A percentile compares a stretch with the other conserved stretches of the same genome.
phyloP scores from a whole-genome alignment of 1,139 yeast species.

The Blastobotrys indianensis region DNA sequence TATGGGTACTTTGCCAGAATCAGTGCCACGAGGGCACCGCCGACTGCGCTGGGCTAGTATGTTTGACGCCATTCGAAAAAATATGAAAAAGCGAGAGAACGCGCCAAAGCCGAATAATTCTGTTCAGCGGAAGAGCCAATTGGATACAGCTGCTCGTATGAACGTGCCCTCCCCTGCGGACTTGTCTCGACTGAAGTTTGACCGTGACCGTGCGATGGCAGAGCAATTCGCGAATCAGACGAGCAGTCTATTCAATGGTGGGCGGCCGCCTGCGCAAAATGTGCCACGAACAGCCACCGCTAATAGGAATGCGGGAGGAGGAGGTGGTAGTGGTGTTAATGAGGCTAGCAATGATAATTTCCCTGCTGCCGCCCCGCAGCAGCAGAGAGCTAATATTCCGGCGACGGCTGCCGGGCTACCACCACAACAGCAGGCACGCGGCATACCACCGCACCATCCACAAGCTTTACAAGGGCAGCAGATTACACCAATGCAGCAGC shows the following conservation, averaged over 20 bases:
- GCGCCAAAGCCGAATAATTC: conserved; percentile 47
- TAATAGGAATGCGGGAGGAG: neutral
- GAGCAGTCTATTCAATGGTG: neutral
- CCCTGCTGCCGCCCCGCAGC: neutral
- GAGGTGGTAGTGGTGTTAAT: conserved; percentile 11
- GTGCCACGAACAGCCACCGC: neutral
- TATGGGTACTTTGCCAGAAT: conserved; percentile 82
- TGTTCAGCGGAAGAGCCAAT: conserved; percentile 26
- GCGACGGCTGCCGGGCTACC: conserved; percentile 5
- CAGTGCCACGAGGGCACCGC: conserved; percentile 87
- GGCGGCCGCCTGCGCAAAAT: neutral
- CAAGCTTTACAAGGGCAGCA: neutral
- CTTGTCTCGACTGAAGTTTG: conserved; percentile 70
- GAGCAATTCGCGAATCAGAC: conserved; percentile 51
- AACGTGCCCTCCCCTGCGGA: conserved; percentile 74
- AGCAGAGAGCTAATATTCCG: conserved; percentile 1
- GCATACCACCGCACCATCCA: neutral
- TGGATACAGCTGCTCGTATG: conserved; percentile 26
- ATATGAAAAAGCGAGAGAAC: conserved; percentile 81
- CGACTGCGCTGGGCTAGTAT: conserved; percentile 91
- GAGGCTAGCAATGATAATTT: neutral
- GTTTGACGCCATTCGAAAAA: conserved; percentile 91
- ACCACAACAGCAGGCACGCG: too few relatives aligned
- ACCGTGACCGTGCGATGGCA: conserved; percentile 77
- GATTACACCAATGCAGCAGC: neutral